Percentiles rank a stretch among this genome's conserved stretches.
Evolutionary conservation across 2,329 filamentous ascomycete genomes (phyloP).

Genomic region (Ampelomyces quisqualis): DNA sequence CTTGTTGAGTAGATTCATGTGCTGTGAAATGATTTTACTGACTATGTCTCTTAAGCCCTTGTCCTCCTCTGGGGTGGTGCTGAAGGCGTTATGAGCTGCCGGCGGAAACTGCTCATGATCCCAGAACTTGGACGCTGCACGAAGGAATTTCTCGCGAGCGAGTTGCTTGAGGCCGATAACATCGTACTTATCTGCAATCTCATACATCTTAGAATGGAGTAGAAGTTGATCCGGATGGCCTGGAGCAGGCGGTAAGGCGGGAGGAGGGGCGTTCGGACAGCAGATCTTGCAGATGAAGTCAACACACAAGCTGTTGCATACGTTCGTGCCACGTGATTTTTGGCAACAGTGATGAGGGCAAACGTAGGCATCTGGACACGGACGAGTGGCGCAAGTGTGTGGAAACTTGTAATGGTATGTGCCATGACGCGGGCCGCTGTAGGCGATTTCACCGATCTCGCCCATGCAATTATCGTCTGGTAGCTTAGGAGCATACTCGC

Average conservation of each 20-base stretch:
- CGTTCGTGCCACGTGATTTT: slow-evolving; percentile 20
- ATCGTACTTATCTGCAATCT: slow-evolving; percentile 16
- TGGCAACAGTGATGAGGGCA: slow-evolving; percentile 2
- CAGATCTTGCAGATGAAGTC: slow-evolving; percentile 1
- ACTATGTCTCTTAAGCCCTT: slow-evolving; percentile 35
- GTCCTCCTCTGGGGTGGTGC: slow-evolving; percentile 27
- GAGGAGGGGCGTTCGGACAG: background rate
- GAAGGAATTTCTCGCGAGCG: slow-evolving; percentile 9
- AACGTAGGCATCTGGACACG: background rate
- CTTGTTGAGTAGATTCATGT: slow-evolving; percentile 13
- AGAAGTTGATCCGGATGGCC: slow-evolving; percentile 3
- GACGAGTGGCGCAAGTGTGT: too few relatives aligned
- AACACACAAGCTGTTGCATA: slow-evolving; percentile 15
- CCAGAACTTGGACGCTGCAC: slow-evolving; percentile 13
- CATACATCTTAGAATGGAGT: slow-evolving; percentile 13
- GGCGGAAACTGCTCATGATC: slow-evolving; percentile 22
- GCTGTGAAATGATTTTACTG: slow-evolving; percentile 23
- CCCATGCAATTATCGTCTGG: background rate
- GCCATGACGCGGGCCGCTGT: background rate
- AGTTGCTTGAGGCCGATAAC: slow-evolving; percentile 11
- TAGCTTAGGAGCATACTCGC: slow-evolving; percentile 8
- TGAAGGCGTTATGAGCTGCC: slow-evolving; percentile 28
- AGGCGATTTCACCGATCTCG: background rate
- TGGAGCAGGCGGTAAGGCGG: slow-evolving; percentile 12
- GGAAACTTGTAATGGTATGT: slow-evolving; percentile 7